Conservation (phyloP, 768 basidiomycete genomes). For the Termitomyces sp. region DNA sequence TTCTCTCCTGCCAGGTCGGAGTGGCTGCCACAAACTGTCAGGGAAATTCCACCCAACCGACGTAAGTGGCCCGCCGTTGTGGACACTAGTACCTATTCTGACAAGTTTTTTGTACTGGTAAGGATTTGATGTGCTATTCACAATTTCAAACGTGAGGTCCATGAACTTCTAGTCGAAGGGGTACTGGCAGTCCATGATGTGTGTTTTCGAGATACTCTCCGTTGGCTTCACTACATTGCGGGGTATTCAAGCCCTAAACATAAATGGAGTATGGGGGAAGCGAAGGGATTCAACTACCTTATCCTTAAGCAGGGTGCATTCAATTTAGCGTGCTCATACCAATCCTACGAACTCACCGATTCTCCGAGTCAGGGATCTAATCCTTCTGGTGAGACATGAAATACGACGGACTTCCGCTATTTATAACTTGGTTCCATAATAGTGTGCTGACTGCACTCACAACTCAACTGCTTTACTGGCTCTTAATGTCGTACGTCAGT, state of each 20-base stretch:
- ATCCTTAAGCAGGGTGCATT: background rate
- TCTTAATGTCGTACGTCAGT: background rate
- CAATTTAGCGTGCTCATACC: background rate
- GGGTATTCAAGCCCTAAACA: background rate
- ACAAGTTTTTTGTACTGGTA: background rate
- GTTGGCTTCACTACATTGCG: background rate
- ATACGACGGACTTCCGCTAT: background rate
- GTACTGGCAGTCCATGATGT: background rate
- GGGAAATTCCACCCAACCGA: background rate
- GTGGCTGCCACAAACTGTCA: background rate
- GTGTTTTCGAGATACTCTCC: background rate
- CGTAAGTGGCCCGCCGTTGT: background rate
- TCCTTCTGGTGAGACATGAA: background rate
- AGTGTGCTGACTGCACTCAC: background rate
- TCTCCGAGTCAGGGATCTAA: background rate
- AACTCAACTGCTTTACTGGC: background rate
- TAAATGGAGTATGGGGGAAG: background rate
- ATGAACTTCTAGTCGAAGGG: background rate
- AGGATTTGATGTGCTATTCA: too few species aligned
- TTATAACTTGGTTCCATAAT: background rate
- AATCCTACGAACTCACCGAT: background rate
- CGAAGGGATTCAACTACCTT: background rate
- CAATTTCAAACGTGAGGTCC: background rate
- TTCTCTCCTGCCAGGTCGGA: background rate
- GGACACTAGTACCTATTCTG: too few species aligned